Evolutionary conservation across 1,284 basidiomycete genomes (phyloP).

Genomic region (Pseudozyma flocculosa): DNA sequence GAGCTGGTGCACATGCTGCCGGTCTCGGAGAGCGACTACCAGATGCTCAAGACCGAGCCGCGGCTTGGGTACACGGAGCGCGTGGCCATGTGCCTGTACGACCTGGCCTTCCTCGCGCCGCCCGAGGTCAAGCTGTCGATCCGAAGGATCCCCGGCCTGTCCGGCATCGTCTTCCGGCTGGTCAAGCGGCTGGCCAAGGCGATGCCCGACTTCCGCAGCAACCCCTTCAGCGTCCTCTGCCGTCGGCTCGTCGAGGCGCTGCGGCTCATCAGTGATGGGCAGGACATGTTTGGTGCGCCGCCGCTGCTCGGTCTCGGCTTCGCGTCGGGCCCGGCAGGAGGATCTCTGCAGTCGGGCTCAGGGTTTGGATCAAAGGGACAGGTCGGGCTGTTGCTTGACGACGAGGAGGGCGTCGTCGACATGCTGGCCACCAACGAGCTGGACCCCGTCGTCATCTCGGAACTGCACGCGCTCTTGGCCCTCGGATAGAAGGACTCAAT

Average conservation of each 20-base stretch:
- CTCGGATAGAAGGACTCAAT: not conserved
- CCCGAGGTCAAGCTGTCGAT: slow-evolving; percentile 71
- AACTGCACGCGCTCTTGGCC: slow-evolving; percentile 26
- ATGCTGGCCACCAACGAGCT: slow-evolving; percentile 26
- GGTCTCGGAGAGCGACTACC: slow-evolving; percentile 73
- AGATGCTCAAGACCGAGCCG: slow-evolving; percentile 66
- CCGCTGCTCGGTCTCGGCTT: slow-evolving; percentile 44
- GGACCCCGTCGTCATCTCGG: slow-evolving; percentile 20
- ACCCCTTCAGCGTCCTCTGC: slow-evolving; percentile 67
- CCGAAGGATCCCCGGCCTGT: slow-evolving; percentile 62
- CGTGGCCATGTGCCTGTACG: slow-evolving; percentile 76
- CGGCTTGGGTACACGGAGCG: slow-evolving; percentile 81
- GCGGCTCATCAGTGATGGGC: slow-evolving; percentile 77
- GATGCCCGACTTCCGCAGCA: slow-evolving; percentile 65
- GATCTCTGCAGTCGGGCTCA: not conserved
- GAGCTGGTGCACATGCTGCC: slow-evolving; percentile 79
- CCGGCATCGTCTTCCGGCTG: slow-evolving; percentile 59
- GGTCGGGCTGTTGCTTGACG: slow-evolving; percentile 21
- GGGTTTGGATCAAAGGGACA: slow-evolving; percentile 10
- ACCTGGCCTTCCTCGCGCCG: slow-evolving; percentile 79
- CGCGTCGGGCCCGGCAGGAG: slow-evolving; percentile 3
- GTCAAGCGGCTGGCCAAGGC: slow-evolving; percentile 58
- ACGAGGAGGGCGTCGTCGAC: slow-evolving; percentile 35
- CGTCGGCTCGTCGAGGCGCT: slow-evolving; percentile 79
- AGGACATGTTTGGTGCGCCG: slow-evolving; percentile 71